A percentile compares a stretch with the other conserved stretches of the same genome.
Evolutionary conservation across 2,329 filamentous ascomycete genomes (phyloP).

Genomic region (Orbilia brochopaga): DNA sequence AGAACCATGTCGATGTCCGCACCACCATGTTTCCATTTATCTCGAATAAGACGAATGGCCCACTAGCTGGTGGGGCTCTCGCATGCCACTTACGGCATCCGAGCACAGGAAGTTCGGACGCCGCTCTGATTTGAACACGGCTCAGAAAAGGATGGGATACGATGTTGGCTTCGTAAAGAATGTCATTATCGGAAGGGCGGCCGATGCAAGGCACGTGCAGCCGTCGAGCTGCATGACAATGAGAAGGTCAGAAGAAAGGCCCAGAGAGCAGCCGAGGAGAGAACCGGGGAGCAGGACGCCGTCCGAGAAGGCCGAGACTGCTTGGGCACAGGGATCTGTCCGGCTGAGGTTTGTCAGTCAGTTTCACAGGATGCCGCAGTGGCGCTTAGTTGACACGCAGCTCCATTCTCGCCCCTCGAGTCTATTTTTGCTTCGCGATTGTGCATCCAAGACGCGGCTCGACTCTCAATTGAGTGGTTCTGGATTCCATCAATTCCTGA

Average conservation of each 20-base stretch:
- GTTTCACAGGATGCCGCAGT: constrained; percentile 3
- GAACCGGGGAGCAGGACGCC: background rate
- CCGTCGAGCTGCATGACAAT: background rate
- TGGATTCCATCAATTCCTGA: background rate
- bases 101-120: constrained; percentile 15
- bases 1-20: constrained; percentile 37
- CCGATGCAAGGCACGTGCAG: background rate
- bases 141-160: background rate
- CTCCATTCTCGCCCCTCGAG: background rate
- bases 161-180: background rate
- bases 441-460: constrained; percentile 4
- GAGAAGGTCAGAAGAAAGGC: background rate
- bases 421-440: constrained; percentile 8
- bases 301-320: background rate
- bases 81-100: constrained; percentile 23
- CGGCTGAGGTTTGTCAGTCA: background rate
- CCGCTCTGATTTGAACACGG: background rate
- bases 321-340: background rate
- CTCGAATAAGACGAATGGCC: constrained; percentile 27
- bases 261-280: background rate
- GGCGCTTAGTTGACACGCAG: constrained; percentile 1
- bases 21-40: constrained; percentile 14
- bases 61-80: constrained; percentile 11
- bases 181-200: background rate
- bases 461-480: background rate